Percentiles rank a stretch among this genome's conserved stretches.
Conservation (phyloP, 441 rosid species). For the Flueggea neowawraea region DNA sequence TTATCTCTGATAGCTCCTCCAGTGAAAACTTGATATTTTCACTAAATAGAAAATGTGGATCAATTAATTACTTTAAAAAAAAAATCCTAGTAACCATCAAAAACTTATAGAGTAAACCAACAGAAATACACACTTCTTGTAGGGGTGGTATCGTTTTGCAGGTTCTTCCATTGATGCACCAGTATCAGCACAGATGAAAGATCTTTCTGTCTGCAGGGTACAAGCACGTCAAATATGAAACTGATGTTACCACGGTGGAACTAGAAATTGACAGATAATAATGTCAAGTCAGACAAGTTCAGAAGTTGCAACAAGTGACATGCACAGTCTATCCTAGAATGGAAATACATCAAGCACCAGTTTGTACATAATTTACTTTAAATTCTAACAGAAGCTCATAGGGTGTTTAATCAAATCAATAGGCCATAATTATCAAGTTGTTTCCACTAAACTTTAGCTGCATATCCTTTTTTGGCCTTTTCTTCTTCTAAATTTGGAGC, state of each 20-base stretch:
- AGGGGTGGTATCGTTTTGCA: slow-evolving; percentile 53
- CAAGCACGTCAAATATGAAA: neutral
- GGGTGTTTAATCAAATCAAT: no score
- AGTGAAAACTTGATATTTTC: slow-evolving; percentile 54
- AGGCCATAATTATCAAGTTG: no score
- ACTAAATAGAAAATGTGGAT: slow-evolving; percentile 24
- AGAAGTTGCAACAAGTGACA: neutral
- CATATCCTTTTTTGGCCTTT: no score
- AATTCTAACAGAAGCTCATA: no score
- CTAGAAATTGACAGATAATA: neutral
- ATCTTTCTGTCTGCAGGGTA: slow-evolving; percentile 74
- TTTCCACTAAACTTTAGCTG: no score
- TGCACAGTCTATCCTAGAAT: neutral
- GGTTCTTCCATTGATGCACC: slow-evolving; percentile 80
- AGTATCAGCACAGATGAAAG: slow-evolving; percentile 89
- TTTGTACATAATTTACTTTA: no score
- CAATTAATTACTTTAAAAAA: neutral
- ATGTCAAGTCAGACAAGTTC: neutral
- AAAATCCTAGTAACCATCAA: neutral
- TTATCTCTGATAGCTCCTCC: slow-evolving; percentile 71
- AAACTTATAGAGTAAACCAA: neutral
- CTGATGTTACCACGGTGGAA: no score
- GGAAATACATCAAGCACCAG: no score
- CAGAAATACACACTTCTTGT: slow-evolving; percentile 49
- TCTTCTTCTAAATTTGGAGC: no score